phyloP scores from a whole-genome alignment of 257 asterid species.

The Capsicum rhomboideum region DNA sequence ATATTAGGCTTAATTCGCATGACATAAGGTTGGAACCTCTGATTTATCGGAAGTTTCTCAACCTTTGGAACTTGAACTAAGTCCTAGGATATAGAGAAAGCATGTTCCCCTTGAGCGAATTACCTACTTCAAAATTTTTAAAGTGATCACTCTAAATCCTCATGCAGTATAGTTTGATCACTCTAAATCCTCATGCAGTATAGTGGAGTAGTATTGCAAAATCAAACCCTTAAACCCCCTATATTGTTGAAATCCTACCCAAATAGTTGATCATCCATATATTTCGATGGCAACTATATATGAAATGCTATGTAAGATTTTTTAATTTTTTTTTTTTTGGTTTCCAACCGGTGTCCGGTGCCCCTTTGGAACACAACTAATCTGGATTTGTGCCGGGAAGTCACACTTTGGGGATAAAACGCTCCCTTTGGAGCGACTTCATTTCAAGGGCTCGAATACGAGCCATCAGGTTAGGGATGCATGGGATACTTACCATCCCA shows the following conservation, averaged over 20 bases:
- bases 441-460: neutral
- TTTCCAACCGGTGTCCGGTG: neutral
- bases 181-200: neutral
- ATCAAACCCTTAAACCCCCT: neutral
- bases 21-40: neutral
- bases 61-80: neutral
- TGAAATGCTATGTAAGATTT: neutral
- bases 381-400: neutral
- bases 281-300: neutral
- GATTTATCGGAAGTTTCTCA: neutral
- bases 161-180: neutral
- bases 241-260: neutral
- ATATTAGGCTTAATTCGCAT: neutral
- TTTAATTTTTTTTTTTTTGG: neutral
- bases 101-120: neutral
- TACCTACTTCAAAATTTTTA: neutral
- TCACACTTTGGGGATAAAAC: neutral
- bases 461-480: neutral
- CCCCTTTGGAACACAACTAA: neutral
- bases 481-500: neutral
- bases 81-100: neutral
- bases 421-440: neutral
- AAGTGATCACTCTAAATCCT: neutral
- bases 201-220: neutral
- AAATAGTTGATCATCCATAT: neutral